These are phyloP conservation scores for Suillus weaverae DNA, from an alignment of 768 basidiomycete genomes.

Conservation along the genomic window DNA sequence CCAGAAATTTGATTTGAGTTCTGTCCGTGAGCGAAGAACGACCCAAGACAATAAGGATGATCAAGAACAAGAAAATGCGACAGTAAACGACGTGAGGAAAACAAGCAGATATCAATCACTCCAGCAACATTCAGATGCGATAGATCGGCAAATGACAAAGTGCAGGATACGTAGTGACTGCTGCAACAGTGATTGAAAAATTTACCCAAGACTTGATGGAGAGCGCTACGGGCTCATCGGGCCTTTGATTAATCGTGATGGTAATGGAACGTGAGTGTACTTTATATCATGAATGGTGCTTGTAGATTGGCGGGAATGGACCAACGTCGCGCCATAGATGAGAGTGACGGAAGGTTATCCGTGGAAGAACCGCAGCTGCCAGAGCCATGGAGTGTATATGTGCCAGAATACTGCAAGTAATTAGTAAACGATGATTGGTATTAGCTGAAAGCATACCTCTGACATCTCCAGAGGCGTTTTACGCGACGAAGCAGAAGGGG, in stretches of 20 bases:
- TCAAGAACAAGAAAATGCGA: constrained; percentile 29
- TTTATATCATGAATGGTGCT: constrained; percentile 37
- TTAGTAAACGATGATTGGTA: neutral
- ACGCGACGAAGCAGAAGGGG: constrained; percentile 29
- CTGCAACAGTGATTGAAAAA: neutral
- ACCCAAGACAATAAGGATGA: constrained; percentile 27
- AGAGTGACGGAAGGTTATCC: constrained; percentile 35
- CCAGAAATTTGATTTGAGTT: constrained; percentile 23
- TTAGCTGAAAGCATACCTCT: constrained; percentile 22
- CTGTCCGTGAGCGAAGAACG: constrained; percentile 24
- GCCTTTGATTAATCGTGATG: neutral
- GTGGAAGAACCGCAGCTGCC: constrained; percentile 31
- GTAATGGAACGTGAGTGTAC: constrained; percentile 9
- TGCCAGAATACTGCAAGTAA: constrained; percentile 19
- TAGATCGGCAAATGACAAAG: neutral
- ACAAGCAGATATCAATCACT: neutral
- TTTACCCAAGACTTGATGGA: neutral
- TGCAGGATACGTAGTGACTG: neutral
- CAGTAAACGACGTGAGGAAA: constrained; percentile 13
- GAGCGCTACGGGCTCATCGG: neutral
- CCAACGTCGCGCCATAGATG: constrained; percentile 39
- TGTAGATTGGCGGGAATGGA: constrained; percentile 33
- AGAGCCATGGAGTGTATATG: constrained; percentile 26
- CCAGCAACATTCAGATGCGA: constrained; percentile 1
- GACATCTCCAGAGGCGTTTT: constrained; percentile 25